Percentiles rank a stretch among this genome's conserved stretches.
phyloP scores from a whole-genome alignment of 2,329 filamentous ascomycete genomes.

The Fusarium buharicum region DNA sequence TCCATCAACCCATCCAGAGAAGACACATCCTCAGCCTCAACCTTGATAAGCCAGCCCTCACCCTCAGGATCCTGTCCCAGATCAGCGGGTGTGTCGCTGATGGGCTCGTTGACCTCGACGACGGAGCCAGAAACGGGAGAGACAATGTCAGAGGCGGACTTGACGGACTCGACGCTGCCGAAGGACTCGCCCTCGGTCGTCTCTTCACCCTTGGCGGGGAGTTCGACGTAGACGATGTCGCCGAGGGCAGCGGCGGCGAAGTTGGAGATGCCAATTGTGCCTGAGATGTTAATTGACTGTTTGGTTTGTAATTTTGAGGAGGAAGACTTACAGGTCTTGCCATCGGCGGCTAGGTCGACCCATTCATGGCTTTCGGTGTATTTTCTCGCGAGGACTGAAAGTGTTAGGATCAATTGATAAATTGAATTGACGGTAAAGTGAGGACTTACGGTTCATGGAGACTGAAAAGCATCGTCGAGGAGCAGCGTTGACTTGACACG shows the following conservation, averaged over 20 bases:
- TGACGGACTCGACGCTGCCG: conserved; percentile 91
- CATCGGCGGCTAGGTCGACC: conserved; percentile 78
- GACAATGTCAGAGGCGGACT: conserved; percentile 90
- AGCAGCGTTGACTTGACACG: conserved; percentile 23
- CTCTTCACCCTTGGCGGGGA: conserved; percentile 73
- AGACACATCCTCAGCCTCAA: conserved; percentile 70
- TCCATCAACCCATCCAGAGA: conserved; percentile 75
- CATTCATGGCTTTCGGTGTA: conserved; percentile 96
- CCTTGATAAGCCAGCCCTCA: conserved; percentile 84
- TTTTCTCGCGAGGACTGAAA: conserved; percentile 40
- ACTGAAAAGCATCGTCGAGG: conserved; percentile 43
- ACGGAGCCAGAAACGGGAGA: conserved; percentile 80
- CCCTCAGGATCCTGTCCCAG: conserved; percentile 81
- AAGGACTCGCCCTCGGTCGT: conserved; percentile 78
- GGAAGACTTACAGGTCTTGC: conserved; percentile 58
- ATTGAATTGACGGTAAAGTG: no score
- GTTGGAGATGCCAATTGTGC: conserved; percentile 79
- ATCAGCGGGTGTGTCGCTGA: conserved; percentile 43
- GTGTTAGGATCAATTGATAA: background rate
- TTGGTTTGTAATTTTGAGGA: background rate
- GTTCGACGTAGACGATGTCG: conserved; percentile 91
- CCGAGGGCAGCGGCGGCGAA: conserved; percentile 87
- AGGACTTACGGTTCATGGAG: conserved; percentile 38
- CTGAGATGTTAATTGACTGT: conserved; percentile 46
- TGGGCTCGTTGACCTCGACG: conserved; percentile 69